Evolutionary conservation across 345 rosid species (phyloP).

Genomic region (Punica granatum): DNA sequence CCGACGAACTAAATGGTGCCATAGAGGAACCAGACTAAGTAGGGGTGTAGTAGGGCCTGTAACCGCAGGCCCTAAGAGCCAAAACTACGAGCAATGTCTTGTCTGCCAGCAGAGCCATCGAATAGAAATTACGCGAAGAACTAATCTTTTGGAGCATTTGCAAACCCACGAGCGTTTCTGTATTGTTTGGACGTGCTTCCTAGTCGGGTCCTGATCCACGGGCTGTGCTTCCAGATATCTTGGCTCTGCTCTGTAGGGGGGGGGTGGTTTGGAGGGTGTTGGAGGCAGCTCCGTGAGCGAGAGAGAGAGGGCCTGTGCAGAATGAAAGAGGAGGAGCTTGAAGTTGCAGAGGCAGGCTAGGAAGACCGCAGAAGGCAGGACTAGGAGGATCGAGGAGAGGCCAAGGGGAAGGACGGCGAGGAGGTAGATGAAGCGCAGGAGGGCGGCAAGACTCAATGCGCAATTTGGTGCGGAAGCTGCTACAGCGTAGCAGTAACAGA

Average conservation of each 20-base stretch:
- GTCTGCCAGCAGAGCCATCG: too few relatives aligned
- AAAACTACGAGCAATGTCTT: slow-evolving; percentile 18
- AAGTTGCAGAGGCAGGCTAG: slow-evolving; percentile 31
- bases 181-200: too few relatives aligned
- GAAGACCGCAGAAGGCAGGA: slow-evolving; percentile 20
- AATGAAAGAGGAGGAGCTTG: slow-evolving; percentile 50
- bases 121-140: too few relatives aligned
- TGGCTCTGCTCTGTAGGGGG: slow-evolving; percentile 30
- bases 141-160: too few relatives aligned
- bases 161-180: too few relatives aligned
- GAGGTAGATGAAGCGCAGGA: slow-evolving; percentile 32
- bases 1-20: slow-evolving; percentile 28
- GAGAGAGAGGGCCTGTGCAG: slow-evolving; percentile 28
- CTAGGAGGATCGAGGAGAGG: slow-evolving; percentile 15
- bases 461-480: slow-evolving; percentile 24
- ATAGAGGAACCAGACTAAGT: slow-evolving; percentile 20
- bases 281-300: slow-evolving; percentile 22
- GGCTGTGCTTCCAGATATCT: too few relatives aligned
- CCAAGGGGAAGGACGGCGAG: slow-evolving; percentile 27
- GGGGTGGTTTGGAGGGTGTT: slow-evolving; percentile 40
- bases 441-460: slow-evolving; percentile 19
- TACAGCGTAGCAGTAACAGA: slow-evolving; percentile 22
- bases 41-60: slow-evolving; percentile 21
- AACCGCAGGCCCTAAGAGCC: slow-evolving; percentile 18
- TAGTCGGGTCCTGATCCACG: too few relatives aligned